A percentile compares a stretch with the other conserved stretches of the same genome.
These are phyloP conservation scores for Achaetomium macrosporum DNA, from an alignment of 2,329 filamentous ascomycete genomes.

Conservation along the genomic window DNA sequence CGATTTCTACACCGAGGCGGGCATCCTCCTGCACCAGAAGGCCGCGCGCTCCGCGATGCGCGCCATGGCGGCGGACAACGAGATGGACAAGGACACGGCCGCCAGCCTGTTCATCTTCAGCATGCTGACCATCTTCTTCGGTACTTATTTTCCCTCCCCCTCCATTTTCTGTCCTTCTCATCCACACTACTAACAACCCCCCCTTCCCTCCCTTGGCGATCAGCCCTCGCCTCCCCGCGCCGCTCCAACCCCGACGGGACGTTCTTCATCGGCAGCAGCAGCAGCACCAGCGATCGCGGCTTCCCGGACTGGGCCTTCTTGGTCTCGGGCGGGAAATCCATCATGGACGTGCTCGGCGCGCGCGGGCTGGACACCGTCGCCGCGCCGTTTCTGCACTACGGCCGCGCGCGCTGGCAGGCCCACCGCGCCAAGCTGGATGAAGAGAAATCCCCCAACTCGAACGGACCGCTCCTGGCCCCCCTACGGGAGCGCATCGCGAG, in stretches of 20 bases:
- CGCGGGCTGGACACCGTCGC: conserved; percentile 16
- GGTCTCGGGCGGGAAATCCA: conserved; percentile 26
- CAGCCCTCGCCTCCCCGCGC: conserved; percentile 28
- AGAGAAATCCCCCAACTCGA: neutral
- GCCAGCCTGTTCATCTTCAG: conserved; percentile 27
- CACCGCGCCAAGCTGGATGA: conserved; percentile 9
- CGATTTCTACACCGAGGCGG: conserved; percentile 33
- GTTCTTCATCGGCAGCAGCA: conserved; percentile 25
- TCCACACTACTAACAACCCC: neutral
- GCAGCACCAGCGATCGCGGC: conserved; percentile 16
- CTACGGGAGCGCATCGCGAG: conserved; percentile 22
- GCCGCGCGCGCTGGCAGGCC: conserved; percentile 22
- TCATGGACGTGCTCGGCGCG: conserved; percentile 23
- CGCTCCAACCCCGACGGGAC: conserved; percentile 26
- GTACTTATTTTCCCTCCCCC: conserved; percentile 5
- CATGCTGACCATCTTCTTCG: conserved; percentile 32
- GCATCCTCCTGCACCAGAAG: conserved; percentile 27
- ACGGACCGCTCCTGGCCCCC: conserved; percentile 14
- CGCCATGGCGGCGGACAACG: conserved; percentile 20
- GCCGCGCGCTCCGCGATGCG: conserved; percentile 27
- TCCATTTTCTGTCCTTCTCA: neutral
- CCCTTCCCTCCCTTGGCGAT: neutral
- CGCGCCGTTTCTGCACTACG: conserved; percentile 24
- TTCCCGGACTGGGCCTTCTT: conserved; percentile 32
- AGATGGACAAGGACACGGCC: conserved; percentile 17